Conservation (phyloP, 805 yeast genomes). For the Candida bentonensis region DNA sequence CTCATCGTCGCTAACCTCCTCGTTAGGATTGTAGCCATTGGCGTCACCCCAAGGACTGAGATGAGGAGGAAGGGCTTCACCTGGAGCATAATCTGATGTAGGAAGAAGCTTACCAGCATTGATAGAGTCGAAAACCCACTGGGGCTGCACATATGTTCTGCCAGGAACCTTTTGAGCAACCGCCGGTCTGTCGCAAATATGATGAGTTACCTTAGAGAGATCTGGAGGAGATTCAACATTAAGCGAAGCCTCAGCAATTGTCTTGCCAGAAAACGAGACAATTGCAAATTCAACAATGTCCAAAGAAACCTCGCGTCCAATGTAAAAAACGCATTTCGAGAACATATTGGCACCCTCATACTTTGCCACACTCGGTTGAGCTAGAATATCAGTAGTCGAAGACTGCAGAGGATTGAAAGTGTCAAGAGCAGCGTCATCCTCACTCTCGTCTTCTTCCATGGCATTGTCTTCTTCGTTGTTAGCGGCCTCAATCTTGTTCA, state of each 20-base stretch:
- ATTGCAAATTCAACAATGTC: conserved; percentile 83
- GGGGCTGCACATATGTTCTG: conserved; percentile 91
- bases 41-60: conserved; percentile 98
- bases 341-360: conserved; percentile 36
- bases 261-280: conserved; percentile 71
- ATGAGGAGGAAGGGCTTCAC: conserved; percentile 92
- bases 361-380: conserved; percentile 38
- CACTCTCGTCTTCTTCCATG: conserved; percentile 23
- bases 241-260: conserved; percentile 74
- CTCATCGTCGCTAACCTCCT: conserved; percentile 34
- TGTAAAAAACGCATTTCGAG: conserved; percentile 61
- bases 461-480: conserved; percentile 21
- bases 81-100: conserved; percentile 78
- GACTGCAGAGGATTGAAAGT: conserved; percentile 48
- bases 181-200: conserved; percentile 86
- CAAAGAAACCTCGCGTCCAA: conserved; percentile 92
- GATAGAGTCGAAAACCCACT: conserved; percentile 90
- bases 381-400: conserved; percentile 28
- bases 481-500: conserved; percentile 25
- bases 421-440: conserved; percentile 44
- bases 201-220: conserved; percentile 70
- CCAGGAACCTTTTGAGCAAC: conserved; percentile 67
- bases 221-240: conserved; percentile 46
- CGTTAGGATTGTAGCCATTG: conserved; percentile 76
- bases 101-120: conserved; percentile 65